Conservation (phyloP, 2,329 filamentous ascomycete genomes). For the Paecilomyces formosus region DNA sequence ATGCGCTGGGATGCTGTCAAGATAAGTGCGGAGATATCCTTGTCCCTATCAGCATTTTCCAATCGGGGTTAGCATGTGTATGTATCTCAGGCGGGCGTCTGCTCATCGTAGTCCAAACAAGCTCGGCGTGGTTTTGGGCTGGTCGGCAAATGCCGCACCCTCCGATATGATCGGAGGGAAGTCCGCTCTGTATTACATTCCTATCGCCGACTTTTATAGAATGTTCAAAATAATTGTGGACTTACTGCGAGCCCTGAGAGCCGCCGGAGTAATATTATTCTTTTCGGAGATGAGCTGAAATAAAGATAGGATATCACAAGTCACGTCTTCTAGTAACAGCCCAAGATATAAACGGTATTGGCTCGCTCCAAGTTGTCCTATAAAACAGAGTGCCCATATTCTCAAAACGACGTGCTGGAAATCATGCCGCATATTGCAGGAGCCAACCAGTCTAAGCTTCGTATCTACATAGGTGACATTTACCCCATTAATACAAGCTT, state of each 20-base stretch:
- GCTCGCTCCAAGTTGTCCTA: background rate
- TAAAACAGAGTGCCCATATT: background rate
- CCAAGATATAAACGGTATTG: no score
- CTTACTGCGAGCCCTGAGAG: background rate
- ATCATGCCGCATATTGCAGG: conserved; percentile 1
- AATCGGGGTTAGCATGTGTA: background rate
- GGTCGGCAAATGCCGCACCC: background rate
- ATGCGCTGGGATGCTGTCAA: background rate
- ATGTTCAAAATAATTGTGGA: background rate
- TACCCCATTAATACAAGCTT: background rate
- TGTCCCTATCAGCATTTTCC: background rate
- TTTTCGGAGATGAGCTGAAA: background rate
- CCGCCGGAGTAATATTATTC: background rate
- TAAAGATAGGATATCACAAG: background rate
- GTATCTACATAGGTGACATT: conserved; percentile 1
- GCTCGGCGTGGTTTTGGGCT: no score
- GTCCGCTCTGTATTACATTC: background rate
- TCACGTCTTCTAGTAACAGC: no score
- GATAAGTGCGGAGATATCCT: background rate
- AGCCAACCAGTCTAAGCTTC: background rate
- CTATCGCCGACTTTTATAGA: background rate
- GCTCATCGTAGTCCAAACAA: no score
- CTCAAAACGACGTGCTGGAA: background rate
- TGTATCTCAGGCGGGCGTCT: no score
- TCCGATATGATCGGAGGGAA: background rate